These are phyloP conservation scores for Macadamia integrifolia DNA, from an alignment of 164 flowering plant species.

Conservation along the genomic window DNA sequence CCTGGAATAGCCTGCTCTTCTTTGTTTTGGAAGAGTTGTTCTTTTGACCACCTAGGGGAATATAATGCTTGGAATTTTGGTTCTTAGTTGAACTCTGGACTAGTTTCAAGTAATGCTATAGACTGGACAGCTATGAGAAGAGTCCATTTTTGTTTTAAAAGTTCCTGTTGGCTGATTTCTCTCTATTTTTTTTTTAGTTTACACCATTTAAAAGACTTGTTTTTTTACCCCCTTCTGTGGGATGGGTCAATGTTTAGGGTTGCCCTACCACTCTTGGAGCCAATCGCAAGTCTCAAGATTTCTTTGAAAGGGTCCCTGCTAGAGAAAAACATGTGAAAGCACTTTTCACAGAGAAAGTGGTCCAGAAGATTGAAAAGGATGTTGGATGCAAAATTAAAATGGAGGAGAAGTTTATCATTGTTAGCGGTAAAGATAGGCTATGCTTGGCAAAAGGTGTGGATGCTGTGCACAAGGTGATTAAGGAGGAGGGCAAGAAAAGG, in stretches of 20 bases:
- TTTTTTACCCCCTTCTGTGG: not conserved
- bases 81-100: too few relatives aligned
- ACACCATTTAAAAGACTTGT: not conserved
- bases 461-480: constrained; percentile 83
- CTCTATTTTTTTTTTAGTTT: not conserved
- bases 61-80: too few relatives aligned
- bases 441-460: constrained; percentile 86
- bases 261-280: constrained; percentile 99
- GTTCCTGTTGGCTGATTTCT: not conserved
- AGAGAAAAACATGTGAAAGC: constrained; percentile 78
- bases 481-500: constrained; percentile 58
- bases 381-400: constrained; percentile 84
- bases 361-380: constrained; percentile 78
- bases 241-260: constrained; percentile 41
- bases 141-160: too few relatives aligned
- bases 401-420: constrained; percentile 90
- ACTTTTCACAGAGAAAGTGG: constrained; percentile 74
- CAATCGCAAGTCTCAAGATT: constrained; percentile 93
- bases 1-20: too few relatives aligned
- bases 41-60: too few relatives aligned
- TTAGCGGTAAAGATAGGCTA: constrained; percentile 87
- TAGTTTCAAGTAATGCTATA: too few relatives aligned
- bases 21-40: too few relatives aligned
- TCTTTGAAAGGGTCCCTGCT: constrained; percentile 89
- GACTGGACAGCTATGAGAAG: too few relatives aligned